These are phyloP conservation scores for Apiospora kogelbergensis DNA, from an alignment of 2,329 filamentous ascomycete genomes.

Conservation along the genomic window DNA sequence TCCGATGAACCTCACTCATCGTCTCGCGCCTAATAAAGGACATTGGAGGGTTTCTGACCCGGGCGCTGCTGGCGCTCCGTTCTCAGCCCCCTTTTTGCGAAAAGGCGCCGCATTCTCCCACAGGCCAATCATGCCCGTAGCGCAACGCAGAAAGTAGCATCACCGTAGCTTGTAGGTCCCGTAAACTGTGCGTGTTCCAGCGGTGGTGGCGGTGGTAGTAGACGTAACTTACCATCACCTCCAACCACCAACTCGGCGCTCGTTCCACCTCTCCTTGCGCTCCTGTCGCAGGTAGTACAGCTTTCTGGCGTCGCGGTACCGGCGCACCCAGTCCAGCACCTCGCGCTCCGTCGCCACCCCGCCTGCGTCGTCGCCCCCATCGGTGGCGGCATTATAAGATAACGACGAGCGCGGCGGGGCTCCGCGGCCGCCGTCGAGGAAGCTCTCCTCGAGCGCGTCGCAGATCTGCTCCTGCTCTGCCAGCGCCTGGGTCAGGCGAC, in stretches of 20 bases:
- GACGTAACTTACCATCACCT: slow-evolving; percentile 49
- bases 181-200: neutral
- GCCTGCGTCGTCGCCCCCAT: slow-evolving; percentile 30
- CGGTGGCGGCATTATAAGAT: neutral
- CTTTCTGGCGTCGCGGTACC: slow-evolving; percentile 78
- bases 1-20: neutral
- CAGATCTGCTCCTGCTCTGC: slow-evolving; percentile 82
- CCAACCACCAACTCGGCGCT: slow-evolving; percentile 93
- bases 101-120: neutral
- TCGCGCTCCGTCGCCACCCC: slow-evolving; percentile 73
- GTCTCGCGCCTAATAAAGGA: neutral
- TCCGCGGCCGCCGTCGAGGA: slow-evolving; percentile 59
- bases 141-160: neutral
- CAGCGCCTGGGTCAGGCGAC: slow-evolving; percentile 72
- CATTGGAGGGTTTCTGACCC: neutral
- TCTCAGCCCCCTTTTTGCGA: neutral
- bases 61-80: slow-evolving; percentile 2
- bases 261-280: slow-evolving; percentile 91
- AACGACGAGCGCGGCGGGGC: neutral
- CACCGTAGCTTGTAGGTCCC: neutral
- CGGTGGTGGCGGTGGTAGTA: neutral
- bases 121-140: neutral
- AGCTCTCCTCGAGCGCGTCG: slow-evolving; percentile 86
- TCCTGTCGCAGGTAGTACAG: slow-evolving; percentile 79
- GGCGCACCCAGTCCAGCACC: slow-evolving; percentile 77